Conservation (phyloP, 75 land plant species). For the Cunninghamia lanceolata region DNA sequence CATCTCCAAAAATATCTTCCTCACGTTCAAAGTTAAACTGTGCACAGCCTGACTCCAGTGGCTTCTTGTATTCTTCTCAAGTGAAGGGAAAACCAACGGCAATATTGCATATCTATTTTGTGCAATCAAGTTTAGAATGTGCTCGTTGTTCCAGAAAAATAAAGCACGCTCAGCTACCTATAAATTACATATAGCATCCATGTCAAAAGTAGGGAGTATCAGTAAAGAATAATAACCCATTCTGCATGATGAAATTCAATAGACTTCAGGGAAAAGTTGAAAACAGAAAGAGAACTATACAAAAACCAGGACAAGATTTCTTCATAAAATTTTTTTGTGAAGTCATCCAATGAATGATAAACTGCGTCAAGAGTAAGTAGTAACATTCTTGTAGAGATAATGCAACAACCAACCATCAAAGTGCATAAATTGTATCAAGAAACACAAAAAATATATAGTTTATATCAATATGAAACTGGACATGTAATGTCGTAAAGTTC, state of each 20-base stretch:
- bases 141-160: slow-evolving; percentile 80
- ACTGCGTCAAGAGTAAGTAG: neutral
- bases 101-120: slow-evolving; percentile 64
- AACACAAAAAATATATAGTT: neutral
- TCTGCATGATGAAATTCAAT: neutral
- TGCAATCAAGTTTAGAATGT: slow-evolving; percentile 54
- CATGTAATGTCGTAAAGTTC: neutral
- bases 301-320: neutral
- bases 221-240: neutral
- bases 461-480: neutral
- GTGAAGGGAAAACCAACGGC: slow-evolving; percentile 43
- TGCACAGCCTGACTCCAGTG: slow-evolving; percentile 65
- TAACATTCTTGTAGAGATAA: neutral
- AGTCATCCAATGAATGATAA: neutral
- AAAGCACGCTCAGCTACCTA: slow-evolving; percentile 81
- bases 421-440: neutral
- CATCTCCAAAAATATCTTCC: slow-evolving; percentile 52
- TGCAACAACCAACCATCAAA: neutral
- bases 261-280: neutral
- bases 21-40: slow-evolving; percentile 41
- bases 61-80: slow-evolving; percentile 34
- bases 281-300: neutral
- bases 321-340: neutral
- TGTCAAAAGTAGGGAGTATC: neutral
- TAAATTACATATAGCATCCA: slow-evolving; percentile 2